Evolutionary conservation across 225 moss, liverwort and hornwort species (phyloP), one percentile per base, ranked within the genome.

Genomic region (Neckera pumila): DNA sequence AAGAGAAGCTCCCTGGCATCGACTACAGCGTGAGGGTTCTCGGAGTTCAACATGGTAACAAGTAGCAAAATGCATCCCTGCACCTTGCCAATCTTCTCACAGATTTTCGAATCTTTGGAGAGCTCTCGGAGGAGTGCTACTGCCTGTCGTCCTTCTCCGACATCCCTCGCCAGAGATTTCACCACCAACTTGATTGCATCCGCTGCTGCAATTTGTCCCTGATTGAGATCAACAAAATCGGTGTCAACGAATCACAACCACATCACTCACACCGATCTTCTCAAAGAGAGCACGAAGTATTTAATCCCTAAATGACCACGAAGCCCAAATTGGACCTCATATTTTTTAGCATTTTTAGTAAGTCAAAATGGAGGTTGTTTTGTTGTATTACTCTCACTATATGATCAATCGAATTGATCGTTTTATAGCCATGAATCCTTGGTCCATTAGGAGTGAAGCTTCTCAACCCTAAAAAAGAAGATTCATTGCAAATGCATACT

Each of bases 41-140:
- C 95, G 11, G 95, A 88, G 89, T 97, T 97, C 75, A 97, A 92
- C 98, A 98, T 98, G 31, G 98, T 98, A 65, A 97, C 97, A 86
- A 98, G 91, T 33, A 98, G 91, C 59, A 98, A 88, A 85, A 98
- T 96, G 88, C 98, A 98, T 23, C 98, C 97, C 90, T 98, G 98
- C 84, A 96, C 95, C 93, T 94, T 98, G 84, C 98, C 98, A 92
- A 97, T 95, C 89, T 95, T 91, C 87, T 98, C 98, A 87, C 93
- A 95, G 45, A 98, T 93, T 36, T 92, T 92, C 73, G 86, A 84
- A 83, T 93, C 95, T 87, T 94, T 94, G 33, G 98, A 98, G 17
- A 97, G 96, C 94, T 97, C 98, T 79, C 97, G 92, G 59, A 98
- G 90, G 54, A 98, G 93, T 47, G 93, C 94, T 36, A 98, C 98